Evolutionary conservation across 768 basidiomycete genomes (phyloP).

Genomic region (Lentinula detonsa): DNA sequence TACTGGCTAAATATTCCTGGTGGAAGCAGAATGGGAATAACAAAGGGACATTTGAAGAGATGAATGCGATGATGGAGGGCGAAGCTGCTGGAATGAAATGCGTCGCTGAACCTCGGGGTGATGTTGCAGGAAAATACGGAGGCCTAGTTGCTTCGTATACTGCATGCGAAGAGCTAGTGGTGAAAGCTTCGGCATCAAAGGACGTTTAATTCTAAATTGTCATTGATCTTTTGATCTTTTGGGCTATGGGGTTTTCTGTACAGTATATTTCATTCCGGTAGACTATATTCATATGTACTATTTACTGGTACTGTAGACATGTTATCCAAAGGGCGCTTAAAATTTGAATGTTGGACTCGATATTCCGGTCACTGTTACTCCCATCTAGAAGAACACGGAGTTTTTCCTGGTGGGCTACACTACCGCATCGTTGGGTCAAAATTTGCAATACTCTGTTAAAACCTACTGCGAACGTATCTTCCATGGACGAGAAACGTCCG

Average conservation of each 20-base stretch:
- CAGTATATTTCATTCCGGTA: background rate
- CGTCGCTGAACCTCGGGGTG: conserved; percentile 52
- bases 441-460: background rate
- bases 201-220: background rate
- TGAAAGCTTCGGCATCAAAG: conserved; percentile 12
- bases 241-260: background rate
- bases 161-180: conserved; percentile 49
- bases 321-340: background rate
- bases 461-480: background rate
- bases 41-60: conserved; percentile 55
- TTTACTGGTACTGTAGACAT: too few relatives aligned
- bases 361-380: too few relatives aligned
- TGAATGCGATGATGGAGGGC: conserved; percentile 36
- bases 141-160: conserved; percentile 46
- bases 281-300: too few relatives aligned
- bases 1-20: conserved; percentile 62
- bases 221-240: background rate
- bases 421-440: background rate
- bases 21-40: conserved; percentile 4
- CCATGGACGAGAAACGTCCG: background rate
- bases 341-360: background rate
- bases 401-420: background rate
- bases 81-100: conserved; percentile 49
- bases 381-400: background rate
- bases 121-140: conserved; percentile 44